Evolutionary conservation across 2,329 filamentous ascomycete genomes (phyloP).

Genomic region (Parafenestella ontariensis): DNA sequence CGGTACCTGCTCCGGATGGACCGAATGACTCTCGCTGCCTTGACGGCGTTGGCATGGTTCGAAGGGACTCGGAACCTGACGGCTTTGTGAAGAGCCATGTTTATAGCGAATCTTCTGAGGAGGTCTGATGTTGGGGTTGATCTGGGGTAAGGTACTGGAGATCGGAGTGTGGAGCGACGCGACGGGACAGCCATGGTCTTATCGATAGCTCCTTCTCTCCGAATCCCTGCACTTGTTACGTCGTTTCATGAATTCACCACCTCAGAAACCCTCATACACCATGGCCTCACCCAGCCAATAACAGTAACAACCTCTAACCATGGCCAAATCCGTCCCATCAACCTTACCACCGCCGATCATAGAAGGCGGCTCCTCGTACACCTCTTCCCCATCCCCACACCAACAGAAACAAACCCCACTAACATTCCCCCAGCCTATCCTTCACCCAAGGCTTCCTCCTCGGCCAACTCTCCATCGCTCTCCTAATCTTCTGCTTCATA

Average conservation of each 20-base stretch:
- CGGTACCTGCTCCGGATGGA: slow-evolving; percentile 40
- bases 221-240: slow-evolving; percentile 14
- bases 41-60: slow-evolving; percentile 27
- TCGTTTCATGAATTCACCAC: not conserved
- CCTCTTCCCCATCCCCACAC: not conserved
- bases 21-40: slow-evolving; percentile 33
- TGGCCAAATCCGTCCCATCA: slow-evolving; percentile 22
- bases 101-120: not conserved
- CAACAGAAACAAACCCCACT: slow-evolving; percentile 21
- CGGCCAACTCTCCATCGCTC: slow-evolving; percentile 89
- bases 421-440: slow-evolving; percentile 67
- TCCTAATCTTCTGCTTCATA: slow-evolving; percentile 93
- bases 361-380: slow-evolving; percentile 27
- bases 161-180: not conserved
- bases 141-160: not conserved
- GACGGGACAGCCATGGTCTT: slow-evolving; percentile 2
- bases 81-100: slow-evolving; percentile 24
- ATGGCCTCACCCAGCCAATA: slow-evolving; percentile 10
- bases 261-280: slow-evolving; percentile 1
- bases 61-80: slow-evolving; percentile 18
- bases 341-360: slow-evolving; percentile 22
- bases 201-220: slow-evolving; percentile 12
- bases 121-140: not conserved
- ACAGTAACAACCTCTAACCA: slow-evolving; percentile 12
- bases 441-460: slow-evolving; percentile 94